Evolutionary conservation across 306 rosid genomes (phyloP), one percentile per base, ranked within the genome.

Genomic region (Luffa aegyptiaca): DNA sequence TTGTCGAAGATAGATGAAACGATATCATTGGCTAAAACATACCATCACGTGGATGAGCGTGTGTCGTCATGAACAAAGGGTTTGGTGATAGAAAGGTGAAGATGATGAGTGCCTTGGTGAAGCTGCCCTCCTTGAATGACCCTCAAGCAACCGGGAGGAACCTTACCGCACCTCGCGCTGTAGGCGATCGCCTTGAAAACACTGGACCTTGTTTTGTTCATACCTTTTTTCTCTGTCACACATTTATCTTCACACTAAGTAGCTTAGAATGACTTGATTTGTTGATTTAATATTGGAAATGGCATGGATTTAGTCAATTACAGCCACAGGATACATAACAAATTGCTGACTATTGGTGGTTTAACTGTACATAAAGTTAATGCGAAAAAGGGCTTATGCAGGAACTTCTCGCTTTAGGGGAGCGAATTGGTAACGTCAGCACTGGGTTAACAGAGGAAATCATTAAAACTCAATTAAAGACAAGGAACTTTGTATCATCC

Each of bases 361-460:
- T 72, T 14, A 0, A 64, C n/a, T 31, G 0, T 61, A 61, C 11
- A 10, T 62, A 7, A 12, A 62, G 41, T 18, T 26, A 56, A 75
- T 18, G 3, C 18, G 17, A 17, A 16, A 75, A 53, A 33, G 3
- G 8, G 26, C n/a, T 35, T 36, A 35, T 53, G 42, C 89, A 96
- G 99, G 99, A 96, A 70, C 98, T 96, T 85, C 98, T 96, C 81
- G 98, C 96, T 52, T 79, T 96, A 84, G 99, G 97, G 61, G 99
- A 96, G 86, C 89, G 91, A 74, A 96, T 96, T 62, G 99, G 99
- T 70, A 89, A 83, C 48, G 99, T 96, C 68, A 91, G 80, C 90
- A 93, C 94, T 0, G 98, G 99, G 71, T 82, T 96, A 63, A 79
- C 98, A 0, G 94, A 96, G 90, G 96, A 93, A 77, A 73, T 81